Evolutionary conservation across 2,329 filamentous ascomycete species (phyloP), one percentile per base, ranked within the genome.

Genomic region (Allantophomopsis cytisporea): DNA sequence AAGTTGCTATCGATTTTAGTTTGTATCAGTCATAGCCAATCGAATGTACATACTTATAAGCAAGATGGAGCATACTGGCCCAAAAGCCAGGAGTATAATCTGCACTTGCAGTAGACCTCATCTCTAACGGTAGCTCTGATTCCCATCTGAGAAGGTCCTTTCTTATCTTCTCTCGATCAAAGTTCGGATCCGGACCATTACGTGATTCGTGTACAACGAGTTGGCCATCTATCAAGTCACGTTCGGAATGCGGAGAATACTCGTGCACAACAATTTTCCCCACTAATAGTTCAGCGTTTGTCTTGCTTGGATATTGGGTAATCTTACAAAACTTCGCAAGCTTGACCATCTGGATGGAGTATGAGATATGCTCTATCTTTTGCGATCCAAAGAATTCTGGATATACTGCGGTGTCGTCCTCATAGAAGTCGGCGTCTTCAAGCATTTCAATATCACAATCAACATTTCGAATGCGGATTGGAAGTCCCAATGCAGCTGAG

Each of bases 391-490:
- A 54, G 16, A 54, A 43, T 2, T 49, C 41, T 11, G 50, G 40
- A 31, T 52, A 43, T 14, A 50, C 43, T 2, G 50, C 40, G 5
- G 50, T 31, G 35, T 55, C 53, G 12, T 58, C 50, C 34, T 57
- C 52, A 34, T 58, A 48, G 21, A 64, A 58, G 47, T 67, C 60
- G 1, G 52, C 48, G 11, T 50, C 41, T 5, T 55, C 47, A 1
- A 66, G 53, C 36, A 59, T 54, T 7, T 59, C 57, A 7, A 65
- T 54, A 41, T 69, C 65, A 39, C 66, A 68, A 30, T 69, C 66
- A 41, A 68, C 62, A 21, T 69, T 64, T 6, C 62, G 60, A 28
- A 69, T 66, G 1, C 65, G 56, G 35, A 61, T 61, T 0, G 66
- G 66, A 2, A 69, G 48, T 1, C 66, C 65, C 5, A 64, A 45